These are phyloP conservation scores for Brasenia schreberi DNA, from an alignment of 164 flowering plant genomes.

Conservation along the genomic window DNA sequence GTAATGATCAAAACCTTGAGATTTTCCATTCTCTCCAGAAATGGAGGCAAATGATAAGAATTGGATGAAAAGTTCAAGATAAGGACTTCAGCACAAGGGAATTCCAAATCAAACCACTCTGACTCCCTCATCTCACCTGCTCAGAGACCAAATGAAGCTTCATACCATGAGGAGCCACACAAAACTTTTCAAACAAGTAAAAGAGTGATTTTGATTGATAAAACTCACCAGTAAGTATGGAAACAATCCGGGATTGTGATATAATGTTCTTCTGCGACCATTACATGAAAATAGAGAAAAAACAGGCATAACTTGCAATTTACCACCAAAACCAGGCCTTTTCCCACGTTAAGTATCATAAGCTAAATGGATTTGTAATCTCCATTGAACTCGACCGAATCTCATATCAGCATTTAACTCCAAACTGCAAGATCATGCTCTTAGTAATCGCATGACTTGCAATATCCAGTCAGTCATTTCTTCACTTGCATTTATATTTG, in stretches of 20 bases:
- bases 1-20: slow-evolving; percentile 46
- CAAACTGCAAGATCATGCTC: too few relatives aligned
- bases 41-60: slow-evolving; percentile 54
- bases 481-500: too few relatives aligned
- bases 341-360: too few relatives aligned
- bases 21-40: slow-evolving; percentile 48
- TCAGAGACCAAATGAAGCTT: too few relatives aligned
- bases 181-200: not conserved
- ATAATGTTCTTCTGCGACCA: slow-evolving; percentile 19
- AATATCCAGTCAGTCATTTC: too few relatives aligned
- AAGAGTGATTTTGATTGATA: not conserved
- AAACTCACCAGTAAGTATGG: slow-evolving; percentile 60
- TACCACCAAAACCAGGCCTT: too few relatives aligned
- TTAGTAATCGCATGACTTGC: too few relatives aligned
- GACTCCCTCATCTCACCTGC: slow-evolving; percentile 60
- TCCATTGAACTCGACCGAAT: too few relatives aligned
- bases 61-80: slow-evolving; percentile 48
- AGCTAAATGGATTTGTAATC: too few relatives aligned
- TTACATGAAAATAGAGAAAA: slow-evolving; percentile 3
- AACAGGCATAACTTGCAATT: too few relatives aligned
- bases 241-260: slow-evolving; percentile 54
- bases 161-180: not conserved
- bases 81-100: slow-evolving; percentile 77
- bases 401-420: too few relatives aligned
- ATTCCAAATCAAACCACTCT: slow-evolving; percentile 56